Conservation (phyloP, 1,139 yeast genomes). For the Pneumocystis jirovecii region DNA sequence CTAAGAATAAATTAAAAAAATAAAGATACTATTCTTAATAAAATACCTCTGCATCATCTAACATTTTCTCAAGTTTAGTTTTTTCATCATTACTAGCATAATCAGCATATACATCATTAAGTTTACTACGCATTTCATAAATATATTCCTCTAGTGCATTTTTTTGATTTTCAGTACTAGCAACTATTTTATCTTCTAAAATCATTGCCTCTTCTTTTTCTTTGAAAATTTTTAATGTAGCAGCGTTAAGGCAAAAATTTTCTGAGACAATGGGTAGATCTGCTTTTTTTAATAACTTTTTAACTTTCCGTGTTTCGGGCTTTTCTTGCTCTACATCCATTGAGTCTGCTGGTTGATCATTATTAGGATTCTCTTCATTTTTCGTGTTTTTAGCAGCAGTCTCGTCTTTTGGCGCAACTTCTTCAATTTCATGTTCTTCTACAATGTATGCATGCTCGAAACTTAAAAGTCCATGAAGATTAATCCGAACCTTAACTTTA, state of each 20-base stretch:
- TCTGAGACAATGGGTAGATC: constrained; percentile 47
- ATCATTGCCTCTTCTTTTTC: constrained; percentile 77
- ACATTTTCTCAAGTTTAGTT: constrained; percentile 54
- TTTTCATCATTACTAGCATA: constrained; percentile 89
- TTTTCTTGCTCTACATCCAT: constrained; percentile 44
- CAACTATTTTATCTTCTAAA: constrained; percentile 87
- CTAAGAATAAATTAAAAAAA: background rate
- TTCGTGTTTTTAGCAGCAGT: constrained; percentile 35
- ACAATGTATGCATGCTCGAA: constrained; percentile 91
- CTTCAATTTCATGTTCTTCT: constrained; percentile 81
- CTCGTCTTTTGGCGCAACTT: constrained; percentile 28
- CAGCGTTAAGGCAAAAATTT: constrained; percentile 52
- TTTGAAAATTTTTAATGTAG: constrained; percentile 42
- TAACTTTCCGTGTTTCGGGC: constrained; percentile 65
- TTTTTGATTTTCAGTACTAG: constrained; percentile 98
- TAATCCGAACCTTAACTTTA: constrained; percentile 90
- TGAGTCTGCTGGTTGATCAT: constrained; percentile 28
- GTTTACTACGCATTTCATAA: constrained; percentile 91
- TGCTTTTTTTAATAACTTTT: constrained; percentile 86
- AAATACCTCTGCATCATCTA: constrained; percentile 55
- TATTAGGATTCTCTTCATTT: constrained; percentile 31
- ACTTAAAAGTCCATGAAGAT: constrained; percentile 89
- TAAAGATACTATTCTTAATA: background rate
- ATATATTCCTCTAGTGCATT: constrained; percentile 97
- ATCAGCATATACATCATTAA: constrained; percentile 77